Evolutionary conservation across 352 stramenopile genomes (phyloP).

Genomic region (Globisporangium camurandrum): DNA sequence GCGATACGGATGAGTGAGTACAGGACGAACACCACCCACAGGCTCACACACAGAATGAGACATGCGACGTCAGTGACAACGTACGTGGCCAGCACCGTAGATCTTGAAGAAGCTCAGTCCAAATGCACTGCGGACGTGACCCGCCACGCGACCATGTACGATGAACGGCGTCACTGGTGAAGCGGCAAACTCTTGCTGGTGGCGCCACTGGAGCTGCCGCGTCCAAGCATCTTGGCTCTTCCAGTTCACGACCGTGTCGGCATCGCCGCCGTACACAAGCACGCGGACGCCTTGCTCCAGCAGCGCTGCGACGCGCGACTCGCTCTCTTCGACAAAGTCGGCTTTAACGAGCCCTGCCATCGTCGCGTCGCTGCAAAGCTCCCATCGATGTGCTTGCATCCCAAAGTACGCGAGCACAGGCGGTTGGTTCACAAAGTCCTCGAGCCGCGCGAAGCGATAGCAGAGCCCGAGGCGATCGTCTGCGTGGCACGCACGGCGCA

Average conservation of each 20-base stretch:
- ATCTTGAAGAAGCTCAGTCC: constrained; percentile 65
- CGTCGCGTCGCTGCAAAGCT: constrained; percentile 32
- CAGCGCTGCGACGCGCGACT: constrained; percentile 33
- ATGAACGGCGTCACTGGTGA: constrained; percentile 12
- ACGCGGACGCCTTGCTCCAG: constrained; percentile 57
- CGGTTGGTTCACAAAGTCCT: constrained; percentile 49
- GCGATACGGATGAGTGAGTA: neutral
- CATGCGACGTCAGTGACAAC: neutral
- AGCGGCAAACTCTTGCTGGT: constrained; percentile 23
- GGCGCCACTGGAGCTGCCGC: constrained; percentile 30
- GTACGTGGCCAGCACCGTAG: constrained; percentile 58
- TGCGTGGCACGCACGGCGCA: constrained; percentile 40
- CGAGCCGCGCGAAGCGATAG: constrained; percentile 53
- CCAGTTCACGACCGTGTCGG: constrained; percentile 67
- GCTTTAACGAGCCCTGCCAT: constrained; percentile 12
- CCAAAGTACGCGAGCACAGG: constrained; percentile 37
- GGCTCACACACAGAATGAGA: neutral
- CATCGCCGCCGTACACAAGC: constrained; percentile 62
- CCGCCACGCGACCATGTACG: constrained; percentile 20
- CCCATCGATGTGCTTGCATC: constrained; percentile 24
- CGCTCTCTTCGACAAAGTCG: constrained; percentile 56
- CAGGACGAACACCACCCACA: neutral
- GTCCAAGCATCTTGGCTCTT: constrained; percentile 65
- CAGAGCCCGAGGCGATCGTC: constrained; percentile 47
- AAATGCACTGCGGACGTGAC: constrained; percentile 30